These are phyloP conservation scores for Oenanthe javanica DNA, from an alignment of 140 eudicot genomes.

Conservation along the genomic window DNA sequence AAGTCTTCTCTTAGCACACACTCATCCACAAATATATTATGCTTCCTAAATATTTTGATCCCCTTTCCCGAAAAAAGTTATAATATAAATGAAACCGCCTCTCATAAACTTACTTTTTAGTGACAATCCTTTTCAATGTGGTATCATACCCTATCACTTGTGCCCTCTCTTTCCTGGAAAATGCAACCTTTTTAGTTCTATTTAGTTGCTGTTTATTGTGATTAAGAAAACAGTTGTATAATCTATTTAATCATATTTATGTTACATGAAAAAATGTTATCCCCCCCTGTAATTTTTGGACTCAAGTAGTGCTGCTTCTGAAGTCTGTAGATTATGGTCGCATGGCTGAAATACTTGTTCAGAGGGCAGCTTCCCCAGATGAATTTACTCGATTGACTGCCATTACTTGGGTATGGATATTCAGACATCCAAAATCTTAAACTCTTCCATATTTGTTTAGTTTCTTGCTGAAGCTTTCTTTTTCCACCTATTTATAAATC, in stretches of 20 bases:
- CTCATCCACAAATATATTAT: not conserved
- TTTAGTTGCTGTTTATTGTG: not conserved
- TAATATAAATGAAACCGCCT: not conserved
- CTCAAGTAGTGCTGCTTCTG: constrained; percentile 50
- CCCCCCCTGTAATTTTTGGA: constrained; percentile 35
- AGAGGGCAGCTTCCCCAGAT: constrained; percentile 87
- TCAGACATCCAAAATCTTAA: not conserved
- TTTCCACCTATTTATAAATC: not conserved
- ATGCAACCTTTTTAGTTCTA: not conserved
- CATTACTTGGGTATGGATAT: constrained; percentile 78
- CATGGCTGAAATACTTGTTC: constrained; percentile 99
- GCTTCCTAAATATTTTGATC: not conserved
- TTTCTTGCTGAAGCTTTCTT: not conserved
- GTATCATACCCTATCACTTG: not conserved
- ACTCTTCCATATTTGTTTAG: not conserved
- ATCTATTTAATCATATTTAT: not conserved
- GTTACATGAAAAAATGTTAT: constrained; percentile 23
- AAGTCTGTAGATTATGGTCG: constrained; percentile 99
- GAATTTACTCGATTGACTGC: constrained; percentile 96
- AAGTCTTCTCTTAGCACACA: constrained; percentile 24
- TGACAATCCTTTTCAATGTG: not conserved
- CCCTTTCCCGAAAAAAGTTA: not conserved
- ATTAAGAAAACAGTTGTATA: not conserved
- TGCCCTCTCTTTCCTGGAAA: not conserved
- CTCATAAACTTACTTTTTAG: not conserved